Conservation (phyloP, 495 filamentous ascomycete genomes). For the Cetradonia linearis region DNA sequence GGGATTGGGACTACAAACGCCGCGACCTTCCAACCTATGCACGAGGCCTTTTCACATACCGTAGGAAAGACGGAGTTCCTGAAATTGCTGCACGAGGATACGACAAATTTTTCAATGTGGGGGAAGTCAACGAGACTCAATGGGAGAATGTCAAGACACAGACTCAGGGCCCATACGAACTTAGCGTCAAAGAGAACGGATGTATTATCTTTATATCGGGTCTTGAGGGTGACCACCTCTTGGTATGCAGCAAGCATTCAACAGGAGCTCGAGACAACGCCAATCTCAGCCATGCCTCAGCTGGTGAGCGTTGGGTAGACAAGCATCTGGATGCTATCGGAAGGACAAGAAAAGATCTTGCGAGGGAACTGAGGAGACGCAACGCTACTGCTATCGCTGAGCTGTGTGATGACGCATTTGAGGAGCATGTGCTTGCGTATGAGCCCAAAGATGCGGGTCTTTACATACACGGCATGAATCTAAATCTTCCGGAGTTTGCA, state of each 20-base stretch:
- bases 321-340: slow-evolving; percentile 64
- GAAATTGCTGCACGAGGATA: slow-evolving; percentile 86
- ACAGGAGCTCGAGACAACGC: slow-evolving; percentile 63
- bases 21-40: slow-evolving; percentile 76
- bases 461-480: slow-evolving; percentile 91
- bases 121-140: slow-evolving; percentile 63
- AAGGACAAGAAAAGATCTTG: slow-evolving; percentile 66
- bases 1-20: slow-evolving; percentile 92
- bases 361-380: slow-evolving; percentile 59
- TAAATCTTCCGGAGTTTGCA: slow-evolving; percentile 79
- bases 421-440: slow-evolving; percentile 94
- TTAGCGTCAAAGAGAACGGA: slow-evolving; percentile 95
- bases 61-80: slow-evolving; percentile 43
- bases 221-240: slow-evolving; percentile 70
- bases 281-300: slow-evolving; percentile 68
- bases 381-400: slow-evolving; percentile 93
- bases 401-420: slow-evolving; percentile 90
- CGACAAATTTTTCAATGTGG: slow-evolving; percentile 97
- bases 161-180: slow-evolving; percentile 83
- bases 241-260: slow-evolving; percentile 98
- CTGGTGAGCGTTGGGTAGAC: slow-evolving; percentile 78
- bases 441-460: slow-evolving; percentile 73
- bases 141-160: slow-evolving; percentile 71
- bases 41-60: slow-evolving; percentile 81
- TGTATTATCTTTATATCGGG: slow-evolving; percentile 98